Base-by-base conservation (phyloP, 345 rosid species). In the Carallia brachiata region DNA sequence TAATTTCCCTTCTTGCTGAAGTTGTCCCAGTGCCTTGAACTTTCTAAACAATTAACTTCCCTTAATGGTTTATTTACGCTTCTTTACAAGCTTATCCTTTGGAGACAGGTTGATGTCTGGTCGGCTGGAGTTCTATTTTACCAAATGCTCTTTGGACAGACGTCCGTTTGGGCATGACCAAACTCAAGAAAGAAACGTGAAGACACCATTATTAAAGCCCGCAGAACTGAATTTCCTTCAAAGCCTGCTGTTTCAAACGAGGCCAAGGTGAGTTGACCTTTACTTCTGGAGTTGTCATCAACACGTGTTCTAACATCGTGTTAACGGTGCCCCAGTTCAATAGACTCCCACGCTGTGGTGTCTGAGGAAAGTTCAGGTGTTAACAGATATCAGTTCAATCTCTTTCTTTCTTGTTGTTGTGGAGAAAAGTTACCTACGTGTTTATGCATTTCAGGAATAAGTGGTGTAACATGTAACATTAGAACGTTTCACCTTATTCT, bases 111-210 rank as follows among this genome's bases (percentile, higher is more conserved):
- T 59, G 99, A 96, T 79, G 98, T 96, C 36, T 96, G 99, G 99
- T 92, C 99, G 61, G 93, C 90, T 56, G 99, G 99, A 63, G 87
- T 96, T 75, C 67, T 92, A 64, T 87, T 90, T 79, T 92, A 96
- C 83, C 98, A 96, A 81, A 92, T 92, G 97, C 88, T 92, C 70
- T 92, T 89, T 72, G 96, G 95, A n/a, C 50, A 87, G 86, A 73
- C 92, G 98, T 57, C 99, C 98, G 70, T 92, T 96, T 79, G 99
- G 99, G 63, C 98, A 96, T 75, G 99, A 96, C 76, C 99, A 92
- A 75, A 85, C 86, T 77, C 98, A 96, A 80, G 99, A 96, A 81
- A 83, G 97, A 70, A 96, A 62, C 87, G 97, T 0, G 99, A 95
- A 73, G 99, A 92, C 77, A 95, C 99, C 65, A 95, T 95, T 73